A percentile compares a stretch with the other conserved stretches of the same genome.
phyloP scores from a whole-genome alignment of 2,329 filamentous ascomycete genomes.

The Monilinia fructigena region DNA sequence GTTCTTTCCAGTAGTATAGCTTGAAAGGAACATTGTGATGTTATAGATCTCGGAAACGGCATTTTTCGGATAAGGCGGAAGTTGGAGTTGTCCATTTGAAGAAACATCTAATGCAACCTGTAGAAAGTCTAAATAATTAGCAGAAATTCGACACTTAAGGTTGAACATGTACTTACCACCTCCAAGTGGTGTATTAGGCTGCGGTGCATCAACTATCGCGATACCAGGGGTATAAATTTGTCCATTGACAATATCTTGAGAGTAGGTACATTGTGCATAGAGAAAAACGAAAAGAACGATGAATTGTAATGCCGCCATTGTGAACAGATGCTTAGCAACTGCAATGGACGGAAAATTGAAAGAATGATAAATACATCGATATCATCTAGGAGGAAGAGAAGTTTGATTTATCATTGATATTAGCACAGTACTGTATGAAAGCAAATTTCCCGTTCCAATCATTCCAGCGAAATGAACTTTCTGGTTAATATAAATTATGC shows the following conservation, averaged over 20 bases:
- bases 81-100: constrained; percentile 61
- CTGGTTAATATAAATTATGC: constrained; percentile 22
- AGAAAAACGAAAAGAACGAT: constrained; percentile 26
- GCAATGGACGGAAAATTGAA: background rate
- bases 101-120: constrained; percentile 68
- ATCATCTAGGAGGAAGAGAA: constrained; percentile 16
- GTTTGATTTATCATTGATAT: constrained; percentile 14
- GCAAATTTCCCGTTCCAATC: constrained; percentile 11
- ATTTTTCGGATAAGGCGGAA: constrained; percentile 55
- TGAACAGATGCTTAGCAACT: constrained; percentile 1
- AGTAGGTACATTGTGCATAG: constrained; percentile 28
- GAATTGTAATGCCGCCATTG: constrained; percentile 26
- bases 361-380: background rate
- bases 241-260: constrained; percentile 60
- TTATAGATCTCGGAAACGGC: constrained; percentile 59
- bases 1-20: constrained; percentile 61
- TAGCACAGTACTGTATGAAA: constrained; percentile 21
- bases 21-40: constrained; percentile 66
- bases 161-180: constrained; percentile 50
- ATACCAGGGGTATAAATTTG: constrained; percentile 70
- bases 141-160: constrained; percentile 8
- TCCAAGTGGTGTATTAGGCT: constrained; percentile 62
- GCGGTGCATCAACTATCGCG: constrained; percentile 63
- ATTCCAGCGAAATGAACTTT: background rate
- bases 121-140: constrained; percentile 45